Conservation (phyloP, 495 filamentous ascomycete genomes). For the Pseudevernia furfuracea region DNA sequence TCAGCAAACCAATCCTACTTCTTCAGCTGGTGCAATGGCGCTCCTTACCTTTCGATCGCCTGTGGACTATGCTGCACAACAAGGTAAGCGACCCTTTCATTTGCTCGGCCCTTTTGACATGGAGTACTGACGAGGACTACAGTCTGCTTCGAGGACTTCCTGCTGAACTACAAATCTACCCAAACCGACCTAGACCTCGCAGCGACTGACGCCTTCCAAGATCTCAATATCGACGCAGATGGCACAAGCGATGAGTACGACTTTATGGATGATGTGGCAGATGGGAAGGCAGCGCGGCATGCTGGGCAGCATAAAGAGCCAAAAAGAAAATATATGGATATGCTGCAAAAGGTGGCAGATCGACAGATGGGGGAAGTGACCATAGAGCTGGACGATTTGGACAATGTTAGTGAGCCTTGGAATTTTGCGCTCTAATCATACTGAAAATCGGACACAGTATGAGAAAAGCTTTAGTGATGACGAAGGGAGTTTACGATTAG, state of each 20-base stretch:
- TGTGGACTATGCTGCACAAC: constrained; percentile 81
- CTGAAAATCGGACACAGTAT: constrained; percentile 45
- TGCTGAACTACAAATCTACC: constrained; percentile 77
- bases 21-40: constrained; percentile 54
- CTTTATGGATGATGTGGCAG: constrained; percentile 82
- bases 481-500: constrained; percentile 58
- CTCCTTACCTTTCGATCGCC: constrained; percentile 64
- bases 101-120: not conserved
- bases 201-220: constrained; percentile 65
- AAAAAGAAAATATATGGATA: constrained; percentile 82
- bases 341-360: constrained; percentile 82
- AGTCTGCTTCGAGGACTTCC: constrained; percentile 78
- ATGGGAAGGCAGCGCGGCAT: constrained; percentile 41
- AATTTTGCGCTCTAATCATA: constrained; percentile 7
- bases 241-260: constrained; percentile 89
- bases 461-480: constrained; percentile 63
- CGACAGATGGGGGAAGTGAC: constrained; percentile 62
- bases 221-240: constrained; percentile 80
- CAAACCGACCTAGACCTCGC: constrained; percentile 61
- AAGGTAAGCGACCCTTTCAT: constrained; percentile 44
- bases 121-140: constrained; percentile 16
- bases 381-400: constrained; percentile 85
- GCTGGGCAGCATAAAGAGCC: constrained; percentile 41
- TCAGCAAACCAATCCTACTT: constrained; percentile 7
- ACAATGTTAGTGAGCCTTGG: constrained; percentile 45